Evolutionary conservation across 1,284 basidiomycete species (phyloP), one percentile per base, ranked within the genome.

Genomic region (Dichomitus squalens): DNA sequence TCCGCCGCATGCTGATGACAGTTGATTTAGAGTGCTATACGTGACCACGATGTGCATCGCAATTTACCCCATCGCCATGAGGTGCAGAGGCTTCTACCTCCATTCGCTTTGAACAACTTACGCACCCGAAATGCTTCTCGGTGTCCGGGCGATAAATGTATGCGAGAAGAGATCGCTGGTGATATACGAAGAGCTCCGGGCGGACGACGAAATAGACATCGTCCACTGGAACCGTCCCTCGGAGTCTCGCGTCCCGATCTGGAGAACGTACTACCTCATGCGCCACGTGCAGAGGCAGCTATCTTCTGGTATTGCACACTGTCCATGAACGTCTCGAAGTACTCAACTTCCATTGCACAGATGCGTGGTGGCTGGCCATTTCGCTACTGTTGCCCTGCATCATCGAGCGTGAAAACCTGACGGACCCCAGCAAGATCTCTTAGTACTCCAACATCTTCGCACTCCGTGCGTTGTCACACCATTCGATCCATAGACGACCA

Each of bases 71-170:
- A 86, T 89, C 66, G 87, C 86, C 2, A 79, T 89, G 82, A 88
- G 86, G 84, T 83, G 51, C n/a, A 14, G 71, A 63, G 9, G n/a
- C 2, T 33, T 18, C 16, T n/a, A 7, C 5, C 14, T 27, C 25
- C 7, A 16, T 35, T 18, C n/a, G 1, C n/a, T 12, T 21, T n/a
- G 14, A 9, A 14, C n/a, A 47, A 1, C 16, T 4, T 6, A 3
- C 29, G 7, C n/a, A 41, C 40, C 8, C 3, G 23, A 16, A 4
- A 41, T 4, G 21, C 9, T 16, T 25, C 1, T 14, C 51, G 90
- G 89, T 64, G 93, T 99, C 9, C 91, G 96, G n/a, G 87, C 92
- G n/a, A 98, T 96, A 20, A 98, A 98, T 72, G 96, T 98, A 0
- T 98, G 98, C 72, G 96, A 99, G 71, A 95, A 98, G 67, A 86